Conservation (phyloP, 768 basidiomycete species). For the Mycena sanguinolenta region DNA sequence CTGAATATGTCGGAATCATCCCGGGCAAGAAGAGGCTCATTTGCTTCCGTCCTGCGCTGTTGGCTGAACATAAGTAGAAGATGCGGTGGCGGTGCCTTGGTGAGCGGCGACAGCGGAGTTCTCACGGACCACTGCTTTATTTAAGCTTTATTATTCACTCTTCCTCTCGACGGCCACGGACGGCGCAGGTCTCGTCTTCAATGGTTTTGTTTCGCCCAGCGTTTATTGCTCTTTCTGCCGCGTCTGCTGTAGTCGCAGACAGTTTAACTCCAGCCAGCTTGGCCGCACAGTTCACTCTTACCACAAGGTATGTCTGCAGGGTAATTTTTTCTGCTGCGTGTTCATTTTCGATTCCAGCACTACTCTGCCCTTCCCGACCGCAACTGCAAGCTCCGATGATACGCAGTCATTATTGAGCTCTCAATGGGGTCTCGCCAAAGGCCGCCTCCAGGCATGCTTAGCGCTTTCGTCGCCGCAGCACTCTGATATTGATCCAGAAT, state of each 20-base stretch:
- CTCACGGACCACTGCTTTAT: no score
- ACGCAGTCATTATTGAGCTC: conserved; percentile 65
- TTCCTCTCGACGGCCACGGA: background rate
- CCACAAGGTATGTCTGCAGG: conserved; percentile 44
- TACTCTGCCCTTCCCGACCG: conserved; percentile 72
- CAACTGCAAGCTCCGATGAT: conserved; percentile 65
- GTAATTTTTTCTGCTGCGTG: conserved; percentile 48
- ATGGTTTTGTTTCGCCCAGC: conserved; percentile 7
- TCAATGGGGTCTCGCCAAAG: conserved; percentile 73
- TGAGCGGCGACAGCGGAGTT: background rate
- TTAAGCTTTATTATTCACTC: background rate
- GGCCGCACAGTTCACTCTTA: conserved; percentile 31
- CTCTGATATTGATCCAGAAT: conserved; percentile 39
- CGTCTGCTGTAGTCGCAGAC: conserved; percentile 30
- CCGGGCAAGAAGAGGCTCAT: conserved; percentile 70
- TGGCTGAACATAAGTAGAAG: conserved; percentile 30
- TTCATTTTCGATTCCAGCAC: conserved; percentile 71
- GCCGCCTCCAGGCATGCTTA: conserved; percentile 62
- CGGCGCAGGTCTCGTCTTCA: conserved; percentile 19
- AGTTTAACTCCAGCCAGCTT: conserved; percentile 24
- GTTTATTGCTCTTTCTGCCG: conserved; percentile 9
- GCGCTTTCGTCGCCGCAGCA: background rate
- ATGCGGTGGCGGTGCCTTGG: no score
- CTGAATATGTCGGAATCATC: conserved; percentile 63
- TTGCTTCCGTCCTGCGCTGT: conserved; percentile 52